phyloP scores from a whole-genome alignment of 768 basidiomycete species.

The Gloeophyllum trabeum region DNA sequence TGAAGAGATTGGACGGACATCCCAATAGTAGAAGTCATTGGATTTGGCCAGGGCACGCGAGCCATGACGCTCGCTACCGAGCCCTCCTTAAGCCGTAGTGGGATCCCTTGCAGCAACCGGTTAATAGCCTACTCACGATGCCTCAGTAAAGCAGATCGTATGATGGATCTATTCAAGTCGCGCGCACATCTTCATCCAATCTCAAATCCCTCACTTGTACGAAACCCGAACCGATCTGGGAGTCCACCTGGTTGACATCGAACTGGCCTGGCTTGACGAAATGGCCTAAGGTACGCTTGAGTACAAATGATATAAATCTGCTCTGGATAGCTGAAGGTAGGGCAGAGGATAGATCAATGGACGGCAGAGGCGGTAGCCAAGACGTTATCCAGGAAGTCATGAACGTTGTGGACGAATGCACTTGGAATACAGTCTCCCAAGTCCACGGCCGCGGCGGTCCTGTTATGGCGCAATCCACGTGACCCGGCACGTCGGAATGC shows the following conservation, averaged over 20 bases:
- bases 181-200: conserved; percentile 60
- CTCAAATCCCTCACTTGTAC: conserved; percentile 81
- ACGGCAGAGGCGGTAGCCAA: conserved; percentile 40
- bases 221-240: conserved; percentile 85
- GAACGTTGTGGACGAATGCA: not conserved
- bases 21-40: conserved; percentile 61
- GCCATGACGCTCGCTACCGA: conserved; percentile 65
- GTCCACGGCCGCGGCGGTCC: no score
- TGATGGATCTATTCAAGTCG: conserved; percentile 2
- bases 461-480: no score
- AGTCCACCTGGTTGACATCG: conserved; percentile 78
- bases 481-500: no score
- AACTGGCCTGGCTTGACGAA: conserved; percentile 85
- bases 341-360: conserved; percentile 39
- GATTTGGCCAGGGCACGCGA: conserved; percentile 79
- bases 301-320: conserved; percentile 81
- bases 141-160: conserved; percentile 8
- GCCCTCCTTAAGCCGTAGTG: conserved; percentile 59
- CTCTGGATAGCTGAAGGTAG: conserved; percentile 70
- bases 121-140: conserved; percentile 61
- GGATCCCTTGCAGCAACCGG: conserved; percentile 47
- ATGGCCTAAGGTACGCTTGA: conserved; percentile 76
- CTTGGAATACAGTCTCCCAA: not conserved
- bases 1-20: conserved; percentile 58
- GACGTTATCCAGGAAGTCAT: conserved; percentile 30